Percentiles rank a stretch among this genome's conserved stretches.
Conservation (phyloP, 2,329 filamentous ascomycete species). For the Chalara sp. region DNA sequence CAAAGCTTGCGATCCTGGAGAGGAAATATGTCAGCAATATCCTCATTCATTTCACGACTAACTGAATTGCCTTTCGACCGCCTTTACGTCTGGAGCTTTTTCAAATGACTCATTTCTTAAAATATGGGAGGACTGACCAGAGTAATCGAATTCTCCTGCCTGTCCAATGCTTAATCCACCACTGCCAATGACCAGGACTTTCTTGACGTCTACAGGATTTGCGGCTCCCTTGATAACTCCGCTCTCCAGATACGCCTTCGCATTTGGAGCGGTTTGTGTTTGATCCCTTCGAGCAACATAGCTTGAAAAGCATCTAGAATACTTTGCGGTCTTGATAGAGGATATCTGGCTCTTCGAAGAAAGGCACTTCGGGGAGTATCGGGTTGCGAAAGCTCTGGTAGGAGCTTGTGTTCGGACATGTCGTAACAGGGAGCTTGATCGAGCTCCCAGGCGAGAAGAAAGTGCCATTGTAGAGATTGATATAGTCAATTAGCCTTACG, state of each 20-base stretch:
- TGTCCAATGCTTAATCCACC: conserved; percentile 95
- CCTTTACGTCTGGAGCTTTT: not conserved
- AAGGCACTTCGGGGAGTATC: conserved; percentile 18
- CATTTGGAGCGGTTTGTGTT: conserved; percentile 66
- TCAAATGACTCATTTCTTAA: conserved; percentile 18
- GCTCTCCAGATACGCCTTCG: conserved; percentile 83
- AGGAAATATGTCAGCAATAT: conserved; percentile 13
- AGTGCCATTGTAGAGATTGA: conserved; percentile 25
- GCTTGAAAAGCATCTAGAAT: conserved; percentile 25
- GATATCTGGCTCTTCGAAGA: conserved; percentile 15
- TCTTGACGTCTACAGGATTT: conserved; percentile 84
- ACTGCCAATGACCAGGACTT: conserved; percentile 92
- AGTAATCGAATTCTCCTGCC: conserved; percentile 98
- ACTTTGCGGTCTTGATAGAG: conserved; percentile 18
- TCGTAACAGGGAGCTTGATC: conserved; percentile 25
- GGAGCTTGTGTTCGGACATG: conserved; percentile 20
- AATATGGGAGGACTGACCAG: conserved; percentile 49
- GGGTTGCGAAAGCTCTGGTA: conserved; percentile 23
- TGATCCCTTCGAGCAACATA: conserved; percentile 18
- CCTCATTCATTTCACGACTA: not conserved
- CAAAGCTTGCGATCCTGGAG: conserved; percentile 81
- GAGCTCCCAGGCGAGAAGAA: conserved; percentile 23
- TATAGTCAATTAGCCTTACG: conserved; percentile 15
- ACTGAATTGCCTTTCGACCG: not conserved
- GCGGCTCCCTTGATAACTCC: conserved; percentile 73